Percentiles rank a stretch among this genome's conserved stretches.
These are phyloP conservation scores for Cryptococcus amylolentus DNA, from an alignment of 1,284 basidiomycete species.

Conservation along the genomic window DNA sequence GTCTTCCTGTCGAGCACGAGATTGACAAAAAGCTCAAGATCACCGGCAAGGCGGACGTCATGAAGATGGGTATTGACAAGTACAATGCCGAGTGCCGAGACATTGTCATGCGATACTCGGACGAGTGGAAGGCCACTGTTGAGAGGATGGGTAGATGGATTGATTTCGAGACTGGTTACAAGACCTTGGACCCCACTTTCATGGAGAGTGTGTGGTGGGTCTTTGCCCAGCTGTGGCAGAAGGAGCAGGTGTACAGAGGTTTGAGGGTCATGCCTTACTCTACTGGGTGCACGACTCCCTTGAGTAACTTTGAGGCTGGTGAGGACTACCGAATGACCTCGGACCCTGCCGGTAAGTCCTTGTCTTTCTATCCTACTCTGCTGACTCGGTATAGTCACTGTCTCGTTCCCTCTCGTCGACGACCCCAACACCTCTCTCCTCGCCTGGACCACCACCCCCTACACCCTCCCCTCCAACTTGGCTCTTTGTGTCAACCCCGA, in stretches of 20 bases:
- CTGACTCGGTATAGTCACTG: conserved; percentile 61
- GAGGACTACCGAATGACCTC: conserved; percentile 89
- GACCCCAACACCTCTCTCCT: conserved; percentile 87
- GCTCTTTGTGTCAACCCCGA: conserved; percentile 95
- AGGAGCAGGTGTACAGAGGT: conserved; percentile 91
- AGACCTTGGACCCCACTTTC: conserved; percentile 87
- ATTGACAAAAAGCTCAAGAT: conserved; percentile 97
- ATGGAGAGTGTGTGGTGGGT: conserved; percentile 99
- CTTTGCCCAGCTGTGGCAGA: conserved; percentile 89
- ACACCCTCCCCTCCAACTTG: conserved; percentile 96
- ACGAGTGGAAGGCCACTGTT: conserved; percentile 90
- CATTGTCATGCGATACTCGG: conserved; percentile 96
- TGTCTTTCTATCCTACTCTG: neutral
- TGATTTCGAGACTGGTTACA: conserved; percentile 99
- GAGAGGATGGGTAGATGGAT: conserved; percentile 99
- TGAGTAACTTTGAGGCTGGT: conserved; percentile 98
- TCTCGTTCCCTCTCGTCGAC: conserved; percentile 88
- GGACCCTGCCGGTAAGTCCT: conserved; percentile 76
- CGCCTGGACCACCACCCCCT: conserved; percentile 99
- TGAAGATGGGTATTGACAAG: conserved; percentile 92
- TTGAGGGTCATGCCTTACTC: conserved; percentile 98
- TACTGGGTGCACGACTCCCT: conserved; percentile 89
- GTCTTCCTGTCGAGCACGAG: conserved; percentile 97
- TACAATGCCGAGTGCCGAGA: conserved; percentile 97
- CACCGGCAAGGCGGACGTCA: conserved; percentile 87